Conservation (phyloP, 192 early-diverging fungal genomes). For the Chytriomyces confervae region DNA sequence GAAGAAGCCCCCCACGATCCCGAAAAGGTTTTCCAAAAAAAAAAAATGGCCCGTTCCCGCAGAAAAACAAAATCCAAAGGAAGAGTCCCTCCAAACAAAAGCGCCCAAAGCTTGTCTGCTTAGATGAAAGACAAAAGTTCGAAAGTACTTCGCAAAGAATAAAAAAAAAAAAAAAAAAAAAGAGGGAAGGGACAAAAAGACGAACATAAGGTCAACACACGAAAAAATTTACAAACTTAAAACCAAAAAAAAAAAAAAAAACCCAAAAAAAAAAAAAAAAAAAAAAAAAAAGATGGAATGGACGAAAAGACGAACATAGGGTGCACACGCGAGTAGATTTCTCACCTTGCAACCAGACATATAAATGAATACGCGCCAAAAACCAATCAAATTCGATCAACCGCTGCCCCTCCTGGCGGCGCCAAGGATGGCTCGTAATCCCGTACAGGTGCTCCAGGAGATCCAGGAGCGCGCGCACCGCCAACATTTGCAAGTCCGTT, state of each 20-base stretch:
- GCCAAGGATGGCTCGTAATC: not conserved
- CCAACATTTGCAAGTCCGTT: slow-evolving; percentile 8
- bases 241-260: not conserved
- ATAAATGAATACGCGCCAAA: not conserved
- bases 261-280: not conserved
- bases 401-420: no score
- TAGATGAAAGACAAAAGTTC: not conserved
- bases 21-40: not conserved
- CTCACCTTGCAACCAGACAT: not conserved
- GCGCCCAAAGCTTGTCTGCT: not conserved
- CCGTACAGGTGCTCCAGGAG: not conserved
- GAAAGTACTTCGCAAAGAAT: not conserved
- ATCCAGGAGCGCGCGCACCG: not conserved
- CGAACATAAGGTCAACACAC: not conserved
- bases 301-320: not conserved
- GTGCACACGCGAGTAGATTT: not conserved
- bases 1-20: not conserved
- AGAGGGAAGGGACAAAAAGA: not conserved
- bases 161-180: not conserved
- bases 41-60: not conserved
- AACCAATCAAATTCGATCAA: no score
- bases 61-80: not conserved
- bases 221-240: not conserved
- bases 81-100: not conserved
- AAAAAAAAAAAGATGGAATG: not conserved